Conservation (phyloP, 495 filamentous ascomycete species). For the Tuber indicum region DNA sequence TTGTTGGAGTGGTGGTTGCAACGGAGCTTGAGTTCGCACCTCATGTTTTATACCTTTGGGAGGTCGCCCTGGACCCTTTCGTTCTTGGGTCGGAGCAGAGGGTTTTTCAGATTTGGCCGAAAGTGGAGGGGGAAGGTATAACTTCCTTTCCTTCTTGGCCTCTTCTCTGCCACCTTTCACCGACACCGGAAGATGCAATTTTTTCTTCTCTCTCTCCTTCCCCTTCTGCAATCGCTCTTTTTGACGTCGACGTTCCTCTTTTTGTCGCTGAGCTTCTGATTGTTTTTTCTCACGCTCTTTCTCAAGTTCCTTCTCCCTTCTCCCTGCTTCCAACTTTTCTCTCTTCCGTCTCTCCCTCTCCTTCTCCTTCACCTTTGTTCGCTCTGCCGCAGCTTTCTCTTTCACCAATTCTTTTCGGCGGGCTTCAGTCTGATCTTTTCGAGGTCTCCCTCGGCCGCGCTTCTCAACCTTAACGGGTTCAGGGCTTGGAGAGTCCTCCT, state of each 20-base stretch:
- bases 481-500: slow-evolving; percentile 22
- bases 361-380: slow-evolving; percentile 12
- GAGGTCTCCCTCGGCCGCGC: slow-evolving; percentile 31
- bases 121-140: slow-evolving; percentile 20
- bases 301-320: slow-evolving; percentile 24
- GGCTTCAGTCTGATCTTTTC: slow-evolving; percentile 24
- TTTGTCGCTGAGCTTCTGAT: slow-evolving; percentile 21
- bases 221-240: slow-evolving; percentile 15
- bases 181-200: slow-evolving; percentile 18
- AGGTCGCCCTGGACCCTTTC: slow-evolving; percentile 29
- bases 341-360: slow-evolving; percentile 22
- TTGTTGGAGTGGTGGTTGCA: not conserved
- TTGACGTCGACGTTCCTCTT: slow-evolving; percentile 28
- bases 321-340: slow-evolving; percentile 24
- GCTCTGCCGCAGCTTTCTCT: slow-evolving; percentile 18
- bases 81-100: slow-evolving; percentile 12
- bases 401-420: slow-evolving; percentile 28
- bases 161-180: slow-evolving; percentile 4
- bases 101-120: slow-evolving; percentile 22
- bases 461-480: slow-evolving; percentile 32
- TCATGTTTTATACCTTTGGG: slow-evolving; percentile 17
- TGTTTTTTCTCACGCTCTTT: slow-evolving; percentile 29
- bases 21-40: slow-evolving; percentile 3
- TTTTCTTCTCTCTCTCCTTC: slow-evolving; percentile 31
- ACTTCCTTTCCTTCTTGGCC: slow-evolving; percentile 24